Base-by-base conservation (phyloP, 768 basidiomycete species). In the Suillus bovinus region DNA sequence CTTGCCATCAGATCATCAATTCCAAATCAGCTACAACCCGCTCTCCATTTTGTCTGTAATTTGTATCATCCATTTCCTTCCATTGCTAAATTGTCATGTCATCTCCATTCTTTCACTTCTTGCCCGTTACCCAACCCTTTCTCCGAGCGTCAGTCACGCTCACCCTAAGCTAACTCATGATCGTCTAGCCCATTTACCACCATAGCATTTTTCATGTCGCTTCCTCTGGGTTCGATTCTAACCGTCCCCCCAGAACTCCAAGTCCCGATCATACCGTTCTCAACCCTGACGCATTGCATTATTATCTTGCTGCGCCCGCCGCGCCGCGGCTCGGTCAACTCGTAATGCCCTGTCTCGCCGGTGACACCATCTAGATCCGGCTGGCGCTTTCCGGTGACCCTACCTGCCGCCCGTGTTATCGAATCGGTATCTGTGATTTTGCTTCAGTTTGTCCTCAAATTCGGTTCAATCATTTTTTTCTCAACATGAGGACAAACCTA, bases 301-400 rank as follows among this genome's bases (percentile, higher is more conserved):
- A 52, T 57, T 33, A 53, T 59, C 64, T 58, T 47, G 36, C 42
- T 61, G 54, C 47, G 33, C 44, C 58, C 58, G 61, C 49, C 60
- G 59, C 34, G 55, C 72, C 72, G 74, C 74, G 72, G 64, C 63
- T 73, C 71, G 71, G 70, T 52, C 53, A n/a, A 36, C 62, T 46
- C 24, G 11, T 5, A 24, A 14, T 63, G n/a, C 17, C 58, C n/a
- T 54, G 47, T 27, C 34, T 50, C 6, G 31, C 29, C 58, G 58
- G 34, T 39, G 41, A 41, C 38, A 34, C 46, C 46, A 22, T 31
- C 64, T 67, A 74, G 72, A 71, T 75, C 72, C 72, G 72, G 66
- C 29, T 61, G 61, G 67, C 66, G 70, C 57, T 67, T 54, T 66
- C 24, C 63, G 47, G 62, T 34, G 58, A 33, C 58, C 59, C 22